Base-by-base conservation (phyloP, 345 rosid species). In the Pugionium cornutum region DNA sequence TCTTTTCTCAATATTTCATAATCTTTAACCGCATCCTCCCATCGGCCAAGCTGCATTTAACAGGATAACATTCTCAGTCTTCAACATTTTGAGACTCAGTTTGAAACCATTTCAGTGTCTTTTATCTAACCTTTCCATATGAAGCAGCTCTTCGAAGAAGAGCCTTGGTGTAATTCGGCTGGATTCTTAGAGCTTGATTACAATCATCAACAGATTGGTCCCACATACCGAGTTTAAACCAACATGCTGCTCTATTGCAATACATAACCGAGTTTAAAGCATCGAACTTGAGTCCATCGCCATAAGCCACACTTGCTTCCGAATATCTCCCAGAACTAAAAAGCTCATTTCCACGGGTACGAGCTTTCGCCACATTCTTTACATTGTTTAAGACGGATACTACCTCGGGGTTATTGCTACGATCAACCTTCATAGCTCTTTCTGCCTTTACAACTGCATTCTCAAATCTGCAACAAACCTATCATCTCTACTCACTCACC, bases 211-310 rank as follows among this genome's bases (percentile, higher is more conserved):
- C 67, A 56, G 99, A 90, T 67, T 82, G 81, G 9, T 86, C 95
- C 96, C 95, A 94, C 54, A 69, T 47, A 59, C 96, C 89, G 9
- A 88, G 97, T 68, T 94, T 94, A 58, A 80, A 88, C 99, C 96
- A 90, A 72, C 97, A 94, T 32, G 90, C 89, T 9, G 99, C 99
- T 83, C 99, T 81, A 60, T 94, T 94, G 82, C 97, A 94, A 68
- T 85, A 90, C 30, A 94, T 85, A 82, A 94, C 88, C 5, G 95
- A 82, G 76, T 84, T 94, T 64, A 70, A 79, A 56, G 74, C 83
- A 76, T 90, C 88, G 55, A 78, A 66, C 67, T 70, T 86, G 18
- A 94, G 96, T 73, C 99, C 99, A 55, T 88, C 99, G 30, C 89
- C 96, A 45, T 90, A 94, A 45, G 96, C 97, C 28, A 81, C 77